Evolutionary conservation across 495 filamentous ascomycete species (phyloP).

Genomic region (Penicillium coprophilum): DNA sequence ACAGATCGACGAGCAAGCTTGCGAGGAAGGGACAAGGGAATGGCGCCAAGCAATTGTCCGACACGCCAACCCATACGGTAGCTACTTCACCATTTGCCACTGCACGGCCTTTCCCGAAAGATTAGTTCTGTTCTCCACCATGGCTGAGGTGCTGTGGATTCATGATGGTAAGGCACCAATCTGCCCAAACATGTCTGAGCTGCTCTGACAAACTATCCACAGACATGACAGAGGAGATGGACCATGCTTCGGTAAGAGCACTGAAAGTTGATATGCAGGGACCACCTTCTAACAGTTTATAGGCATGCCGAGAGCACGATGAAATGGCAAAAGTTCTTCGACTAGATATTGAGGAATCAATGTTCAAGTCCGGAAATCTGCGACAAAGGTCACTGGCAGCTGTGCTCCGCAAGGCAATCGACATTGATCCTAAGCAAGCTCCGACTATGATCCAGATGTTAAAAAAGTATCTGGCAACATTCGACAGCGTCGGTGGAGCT

Average conservation of each 20-base stretch:
- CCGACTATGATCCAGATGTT: conserved; percentile 6
- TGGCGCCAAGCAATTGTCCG: conserved; percentile 1
- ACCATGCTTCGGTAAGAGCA: neutral
- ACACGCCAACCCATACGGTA: neutral
- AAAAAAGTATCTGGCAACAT: conserved; percentile 3
- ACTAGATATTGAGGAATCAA: neutral
- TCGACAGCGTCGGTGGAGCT: conserved; percentile 5
- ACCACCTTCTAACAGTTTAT: neutral
- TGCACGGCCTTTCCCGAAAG: conserved; percentile 10
- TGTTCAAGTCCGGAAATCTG: neutral
- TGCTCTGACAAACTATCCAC: neutral
- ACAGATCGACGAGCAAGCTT: neutral
- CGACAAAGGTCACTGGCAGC: neutral
- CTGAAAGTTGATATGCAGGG: neutral
- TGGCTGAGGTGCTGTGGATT: neutral
- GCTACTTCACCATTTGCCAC: conserved; percentile 10
- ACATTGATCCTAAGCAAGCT: neutral
- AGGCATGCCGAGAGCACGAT: neutral
- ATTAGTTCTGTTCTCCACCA: neutral
- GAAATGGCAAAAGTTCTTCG: neutral
- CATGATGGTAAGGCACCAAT: neutral
- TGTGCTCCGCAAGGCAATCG: neutral
- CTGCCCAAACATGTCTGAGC: neutral
- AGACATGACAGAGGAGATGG: conserved; percentile 1
- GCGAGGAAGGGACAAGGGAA: neutral